These are phyloP conservation scores for Penicillium odoratum DNA, from an alignment of 495 filamentous ascomycete genomes.

Conservation along the genomic window DNA sequence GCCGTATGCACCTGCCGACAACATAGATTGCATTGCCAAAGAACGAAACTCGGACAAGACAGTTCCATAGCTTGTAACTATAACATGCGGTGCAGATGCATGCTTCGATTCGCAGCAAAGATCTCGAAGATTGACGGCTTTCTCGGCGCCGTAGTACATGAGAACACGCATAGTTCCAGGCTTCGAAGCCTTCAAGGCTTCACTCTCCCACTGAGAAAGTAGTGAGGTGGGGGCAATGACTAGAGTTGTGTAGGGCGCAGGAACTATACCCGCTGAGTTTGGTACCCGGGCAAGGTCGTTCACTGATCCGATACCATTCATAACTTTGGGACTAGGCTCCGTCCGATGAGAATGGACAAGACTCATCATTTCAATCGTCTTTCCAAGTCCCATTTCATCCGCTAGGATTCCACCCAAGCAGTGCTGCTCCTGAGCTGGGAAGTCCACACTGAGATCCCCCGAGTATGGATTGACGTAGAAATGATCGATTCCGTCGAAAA, in stretches of 20 bases:
- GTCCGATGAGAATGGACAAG: conserved; percentile 78
- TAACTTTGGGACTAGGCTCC: conserved; percentile 50
- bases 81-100: conserved; percentile 76
- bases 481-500: conserved; percentile 58
- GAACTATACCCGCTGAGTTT: conserved; percentile 51
- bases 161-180: conserved; percentile 77
- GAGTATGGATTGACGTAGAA: conserved; percentile 98
- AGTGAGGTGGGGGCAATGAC: conserved; percentile 95
- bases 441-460: conserved; percentile 88
- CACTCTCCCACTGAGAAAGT: conserved; percentile 93
- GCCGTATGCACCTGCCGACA: conserved; percentile 57
- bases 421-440: conserved; percentile 90
- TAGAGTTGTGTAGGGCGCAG: conserved; percentile 85
- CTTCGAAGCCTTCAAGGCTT: conserved; percentile 84
- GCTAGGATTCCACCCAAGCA: conserved; percentile 92
- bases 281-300: conserved; percentile 60
- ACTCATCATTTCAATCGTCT: conserved; percentile 97
- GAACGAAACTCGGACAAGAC: conserved; percentile 87
- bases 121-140: conserved; percentile 68
- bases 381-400: conserved; percentile 89
- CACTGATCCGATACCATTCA: conserved; percentile 41
- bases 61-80: conserved; percentile 95
- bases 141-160: conserved; percentile 89
- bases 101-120: conserved; percentile 72
- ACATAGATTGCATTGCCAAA: conserved; percentile 53